A percentile compares a stretch with the other conserved stretches of the same genome.
Conservation (phyloP, 495 filamentous ascomycete species). For the Durotheca rogersii region DNA sequence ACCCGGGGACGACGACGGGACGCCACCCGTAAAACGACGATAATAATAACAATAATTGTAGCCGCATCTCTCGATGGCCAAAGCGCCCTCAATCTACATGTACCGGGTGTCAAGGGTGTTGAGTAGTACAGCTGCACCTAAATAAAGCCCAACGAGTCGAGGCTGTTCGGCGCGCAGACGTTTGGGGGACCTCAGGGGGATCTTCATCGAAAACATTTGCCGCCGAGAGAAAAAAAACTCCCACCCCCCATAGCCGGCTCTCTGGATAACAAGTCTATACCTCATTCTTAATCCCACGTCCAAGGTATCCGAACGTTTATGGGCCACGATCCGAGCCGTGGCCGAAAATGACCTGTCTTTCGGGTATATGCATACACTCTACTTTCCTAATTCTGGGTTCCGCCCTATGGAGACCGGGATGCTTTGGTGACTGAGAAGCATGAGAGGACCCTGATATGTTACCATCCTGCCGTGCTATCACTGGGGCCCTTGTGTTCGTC, state of each 20-base stretch:
- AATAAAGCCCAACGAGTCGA: conserved; percentile 10
- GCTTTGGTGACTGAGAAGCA: conserved; percentile 4
- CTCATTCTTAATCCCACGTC: conserved; percentile 12
- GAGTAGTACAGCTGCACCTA: background rate
- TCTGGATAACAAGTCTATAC: conserved; percentile 21
- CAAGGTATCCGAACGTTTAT: conserved; percentile 3
- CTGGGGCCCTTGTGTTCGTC: conserved; percentile 5
- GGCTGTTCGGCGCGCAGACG: conserved; percentile 3
- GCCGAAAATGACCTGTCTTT: conserved; percentile 4
- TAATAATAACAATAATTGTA: conserved; percentile 3
- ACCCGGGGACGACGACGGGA: too few relatives aligned
- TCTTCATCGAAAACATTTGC: conserved; percentile 17
- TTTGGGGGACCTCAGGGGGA: conserved; percentile 30
- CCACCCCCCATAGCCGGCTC: conserved; percentile 7
- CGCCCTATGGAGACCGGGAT: conserved; percentile 19
- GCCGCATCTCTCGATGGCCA: background rate
- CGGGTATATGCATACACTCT: conserved; percentile 25
- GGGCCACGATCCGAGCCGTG: conserved; percentile 19
- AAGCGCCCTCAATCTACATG: conserved; percentile 5
- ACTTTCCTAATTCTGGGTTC: conserved; percentile 11
- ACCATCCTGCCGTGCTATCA: conserved; percentile 16
- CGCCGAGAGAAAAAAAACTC: conserved; percentile 8
- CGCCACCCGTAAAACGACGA: too few relatives aligned
- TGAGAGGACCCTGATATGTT: conserved; percentile 8
- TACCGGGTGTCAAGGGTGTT: conserved; percentile 20